phyloP scores from a whole-genome alignment of 2,329 filamentous ascomycete genomes.

The Aspergillus viridinutans region DNA sequence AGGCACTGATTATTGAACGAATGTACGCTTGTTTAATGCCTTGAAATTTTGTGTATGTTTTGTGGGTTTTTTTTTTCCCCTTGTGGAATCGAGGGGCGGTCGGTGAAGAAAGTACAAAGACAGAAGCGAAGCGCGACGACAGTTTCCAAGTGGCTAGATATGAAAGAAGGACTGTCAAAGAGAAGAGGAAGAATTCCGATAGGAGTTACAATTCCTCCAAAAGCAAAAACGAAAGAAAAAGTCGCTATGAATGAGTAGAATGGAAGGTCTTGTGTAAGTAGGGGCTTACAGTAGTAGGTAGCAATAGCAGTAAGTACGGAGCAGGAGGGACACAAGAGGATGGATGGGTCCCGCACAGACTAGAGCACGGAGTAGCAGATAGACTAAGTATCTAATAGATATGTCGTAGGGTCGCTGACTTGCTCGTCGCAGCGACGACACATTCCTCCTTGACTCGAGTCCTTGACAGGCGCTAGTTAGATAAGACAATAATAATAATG shows the following conservation, averaged over 20 bases:
- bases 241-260: background rate
- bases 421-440: slow-evolving; percentile 14
- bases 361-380: slow-evolving; percentile 1
- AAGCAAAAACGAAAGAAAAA: background rate
- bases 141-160: background rate
- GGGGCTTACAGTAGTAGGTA: slow-evolving; percentile 3
- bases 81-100: slow-evolving; percentile 11
- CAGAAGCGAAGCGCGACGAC: background rate
- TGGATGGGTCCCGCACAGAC: slow-evolving; percentile 16
- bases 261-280: background rate
- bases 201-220: background rate
- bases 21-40: background rate
- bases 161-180: background rate
- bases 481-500: slow-evolving; percentile 17
- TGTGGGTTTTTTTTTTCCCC: background rate
- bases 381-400: background rate
- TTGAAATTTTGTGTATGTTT: background rate
- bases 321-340: slow-evolving; percentile 7
- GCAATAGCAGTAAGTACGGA: slow-evolving; percentile 1
- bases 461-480: background rate
- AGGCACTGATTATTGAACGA: background rate
- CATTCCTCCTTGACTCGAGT: slow-evolving; percentile 19
- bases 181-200: background rate
- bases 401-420: background rate
- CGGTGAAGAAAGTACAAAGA: slow-evolving; percentile 5